phyloP scores from a whole-genome alignment of 202 grass and related monocot genomes.

The Zoysia matrella region DNA sequence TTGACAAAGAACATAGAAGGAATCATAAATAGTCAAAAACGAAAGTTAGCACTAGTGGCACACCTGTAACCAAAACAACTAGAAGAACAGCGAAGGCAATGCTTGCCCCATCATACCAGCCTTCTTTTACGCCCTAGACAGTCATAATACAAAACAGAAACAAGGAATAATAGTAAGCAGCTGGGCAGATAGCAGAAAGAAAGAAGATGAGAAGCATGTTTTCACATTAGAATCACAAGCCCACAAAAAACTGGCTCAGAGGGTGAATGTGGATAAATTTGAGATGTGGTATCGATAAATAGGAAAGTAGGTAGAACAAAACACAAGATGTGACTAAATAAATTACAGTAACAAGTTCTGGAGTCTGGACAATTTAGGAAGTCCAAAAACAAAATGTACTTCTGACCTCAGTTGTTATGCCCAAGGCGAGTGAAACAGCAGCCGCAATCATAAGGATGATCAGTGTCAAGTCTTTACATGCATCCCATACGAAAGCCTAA shows the following conservation, averaged over 20 bases:
- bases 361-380: not conserved
- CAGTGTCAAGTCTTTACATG: conserved; percentile 88
- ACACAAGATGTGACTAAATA: conserved; percentile 4
- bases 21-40: conserved; percentile 13
- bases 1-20: conserved; percentile 9
- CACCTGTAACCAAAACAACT: conserved; percentile 94
- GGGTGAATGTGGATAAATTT: not conserved
- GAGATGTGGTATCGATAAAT: not conserved
- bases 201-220: conserved; percentile 3
- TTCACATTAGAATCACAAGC: not conserved
- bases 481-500: conserved; percentile 93
- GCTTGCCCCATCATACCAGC: conserved; percentile 98
- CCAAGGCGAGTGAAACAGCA: conserved; percentile 84
- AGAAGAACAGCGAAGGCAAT: conserved; percentile 94
- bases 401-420: conserved; percentile 88
- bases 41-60: not conserved
- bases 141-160: conserved; percentile 7
- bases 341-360: not conserved
- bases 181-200: not conserved
- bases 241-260: not conserved
- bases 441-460: conserved; percentile 96
- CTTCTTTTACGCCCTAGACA: conserved; percentile 88
- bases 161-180: conserved; percentile 10
- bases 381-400: conserved; percentile 12
- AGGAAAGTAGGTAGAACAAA: conserved; percentile 28